phyloP scores from a whole-genome alignment of 768 basidiomycete species.

The Butyriboletus loyo region DNA sequence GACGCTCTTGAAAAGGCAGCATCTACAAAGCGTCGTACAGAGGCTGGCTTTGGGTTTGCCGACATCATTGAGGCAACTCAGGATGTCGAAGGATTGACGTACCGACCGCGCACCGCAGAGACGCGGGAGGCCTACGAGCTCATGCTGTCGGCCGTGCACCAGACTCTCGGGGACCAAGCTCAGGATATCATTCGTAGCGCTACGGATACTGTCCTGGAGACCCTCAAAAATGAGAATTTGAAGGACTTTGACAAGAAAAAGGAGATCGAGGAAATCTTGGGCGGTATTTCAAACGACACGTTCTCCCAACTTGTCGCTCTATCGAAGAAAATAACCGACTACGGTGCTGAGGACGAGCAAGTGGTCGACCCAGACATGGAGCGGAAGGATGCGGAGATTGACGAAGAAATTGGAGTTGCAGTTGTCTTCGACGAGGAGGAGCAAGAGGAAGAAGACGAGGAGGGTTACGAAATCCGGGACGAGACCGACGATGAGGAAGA shows the following conservation, averaged over 20 bases:
- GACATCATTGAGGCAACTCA: constrained; percentile 95
- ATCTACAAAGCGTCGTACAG: constrained; percentile 53
- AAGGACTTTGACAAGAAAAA: constrained; percentile 98
- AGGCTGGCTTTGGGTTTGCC: constrained; percentile 71
- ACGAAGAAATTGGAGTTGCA: constrained; percentile 95
- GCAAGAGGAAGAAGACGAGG: constrained; percentile 89
- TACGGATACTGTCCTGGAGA: constrained; percentile 87
- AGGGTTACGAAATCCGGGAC: constrained; percentile 82
- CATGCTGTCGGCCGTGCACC: constrained; percentile 80
- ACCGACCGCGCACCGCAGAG: constrained; percentile 91
- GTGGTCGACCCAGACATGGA: constrained; percentile 79
- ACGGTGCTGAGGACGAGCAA: constrained; percentile 80
- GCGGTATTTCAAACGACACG: constrained; percentile 60
- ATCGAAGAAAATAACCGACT: constrained; percentile 96
- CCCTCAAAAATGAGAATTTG: constrained; percentile 80
- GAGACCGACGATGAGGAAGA: constrained; percentile 78
- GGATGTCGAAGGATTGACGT: constrained; percentile 88
- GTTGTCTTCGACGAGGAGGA: constrained; percentile 98
- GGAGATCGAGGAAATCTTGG: constrained; percentile 79
- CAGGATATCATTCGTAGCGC: constrained; percentile 95
- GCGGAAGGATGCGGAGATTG: constrained; percentile 83
- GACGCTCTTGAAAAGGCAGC: constrained; percentile 58
- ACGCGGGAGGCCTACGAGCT: constrained; percentile 94
- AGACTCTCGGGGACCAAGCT: constrained; percentile 86
- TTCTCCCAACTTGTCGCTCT: constrained; percentile 83